Percentiles rank a stretch among this genome's conserved stretches.
Conservation (phyloP, 2,329 filamentous ascomycete species). For the Colletotrichum chrysophilum region DNA sequence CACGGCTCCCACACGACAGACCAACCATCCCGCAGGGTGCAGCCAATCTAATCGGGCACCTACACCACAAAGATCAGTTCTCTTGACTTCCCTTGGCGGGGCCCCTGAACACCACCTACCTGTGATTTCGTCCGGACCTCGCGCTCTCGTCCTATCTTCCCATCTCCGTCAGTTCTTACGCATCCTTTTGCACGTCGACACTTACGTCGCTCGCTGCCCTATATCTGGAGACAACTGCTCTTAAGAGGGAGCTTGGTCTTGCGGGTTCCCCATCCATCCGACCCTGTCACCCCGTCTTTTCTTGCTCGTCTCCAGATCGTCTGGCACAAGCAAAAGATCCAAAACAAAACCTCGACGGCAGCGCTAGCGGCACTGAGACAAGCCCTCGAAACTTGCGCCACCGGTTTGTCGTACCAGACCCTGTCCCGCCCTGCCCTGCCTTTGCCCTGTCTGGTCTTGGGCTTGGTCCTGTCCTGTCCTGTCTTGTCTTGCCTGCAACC, state of each 20-base stretch:
- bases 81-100: not conserved
- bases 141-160: not conserved
- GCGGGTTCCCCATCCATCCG: not conserved
- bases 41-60: not conserved
- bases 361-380: conserved; percentile 10
- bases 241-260: not conserved
- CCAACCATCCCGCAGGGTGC: not conserved
- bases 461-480: not conserved
- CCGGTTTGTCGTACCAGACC: conserved; percentile 1
- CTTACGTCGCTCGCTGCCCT: not conserved
- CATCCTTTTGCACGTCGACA: not conserved
- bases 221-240: not conserved
- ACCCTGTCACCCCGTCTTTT: not conserved
- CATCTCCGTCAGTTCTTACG: not conserved
- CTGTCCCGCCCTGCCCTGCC: not conserved
- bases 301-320: not conserved
- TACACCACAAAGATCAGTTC: not conserved
- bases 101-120: not conserved
- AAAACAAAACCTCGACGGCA: not conserved
- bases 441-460: not conserved
- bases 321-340: not conserved
- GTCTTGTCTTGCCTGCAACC: not conserved
- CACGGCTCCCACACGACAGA: not conserved
- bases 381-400: conserved; percentile 11
- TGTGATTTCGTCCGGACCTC: not conserved